These are phyloP conservation scores for Sphagnum tenellum DNA, from an alignment of 225 moss, liverwort and hornwort species.

Conservation along the genomic window DNA sequence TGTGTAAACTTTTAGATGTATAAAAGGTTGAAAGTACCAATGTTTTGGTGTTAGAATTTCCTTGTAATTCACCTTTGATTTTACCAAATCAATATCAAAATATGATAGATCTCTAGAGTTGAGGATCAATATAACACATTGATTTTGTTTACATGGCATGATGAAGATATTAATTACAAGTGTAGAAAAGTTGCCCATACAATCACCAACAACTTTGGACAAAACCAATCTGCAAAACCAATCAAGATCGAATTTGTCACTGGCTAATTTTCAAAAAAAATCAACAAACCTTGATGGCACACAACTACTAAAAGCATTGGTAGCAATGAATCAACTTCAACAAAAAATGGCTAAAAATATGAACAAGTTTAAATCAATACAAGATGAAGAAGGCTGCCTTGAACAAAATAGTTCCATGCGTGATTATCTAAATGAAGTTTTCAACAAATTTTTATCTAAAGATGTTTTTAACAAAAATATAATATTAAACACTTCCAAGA, in stretches of 20 bases:
- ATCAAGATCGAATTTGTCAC: not conserved
- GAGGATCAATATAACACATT: no score
- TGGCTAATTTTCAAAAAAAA: not conserved
- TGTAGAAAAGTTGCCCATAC: not conserved
- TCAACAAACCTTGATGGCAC: not conserved
- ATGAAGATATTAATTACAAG: not conserved
- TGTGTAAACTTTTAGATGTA: not conserved
- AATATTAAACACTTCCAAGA: not conserved
- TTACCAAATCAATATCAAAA: no score
- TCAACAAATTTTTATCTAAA: not conserved
- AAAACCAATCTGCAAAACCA: not conserved
- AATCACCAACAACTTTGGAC: not conserved
- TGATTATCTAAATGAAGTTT: no score
- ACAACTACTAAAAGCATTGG: not conserved
- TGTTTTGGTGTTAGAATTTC: not conserved
- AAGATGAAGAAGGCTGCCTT: not conserved
- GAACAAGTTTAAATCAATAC: no score
- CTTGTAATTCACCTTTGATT: not conserved
- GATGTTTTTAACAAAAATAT: not conserved
- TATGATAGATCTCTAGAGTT: no score
- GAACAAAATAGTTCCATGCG: not conserved
- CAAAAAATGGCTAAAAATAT: no score
- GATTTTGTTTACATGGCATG: not conserved
- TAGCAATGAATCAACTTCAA: slow-evolving; percentile 2
- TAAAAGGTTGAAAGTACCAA: not conserved